Evolutionary conservation across 2,329 filamentous ascomycete species (phyloP).

Genomic region (Trichoderma asperellum): DNA sequence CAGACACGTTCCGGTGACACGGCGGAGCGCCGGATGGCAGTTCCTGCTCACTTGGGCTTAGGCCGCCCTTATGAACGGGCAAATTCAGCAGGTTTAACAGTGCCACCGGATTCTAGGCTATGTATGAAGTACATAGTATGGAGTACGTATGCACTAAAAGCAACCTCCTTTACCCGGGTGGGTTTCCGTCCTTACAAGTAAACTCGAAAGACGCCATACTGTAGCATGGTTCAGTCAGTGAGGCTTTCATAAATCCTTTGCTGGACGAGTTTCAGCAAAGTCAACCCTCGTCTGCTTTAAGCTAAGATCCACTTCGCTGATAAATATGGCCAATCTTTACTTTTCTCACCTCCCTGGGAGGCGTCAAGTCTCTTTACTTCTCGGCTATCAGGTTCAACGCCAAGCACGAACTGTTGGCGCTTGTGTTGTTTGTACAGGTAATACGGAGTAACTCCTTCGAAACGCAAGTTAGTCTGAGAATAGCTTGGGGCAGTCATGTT

Average conservation of each 20-base stretch:
- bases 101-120: conserved; percentile 20
- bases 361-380: neutral
- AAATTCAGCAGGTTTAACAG: conserved; percentile 21
- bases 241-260: conserved; percentile 4
- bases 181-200: neutral
- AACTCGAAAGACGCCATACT: conserved; percentile 15
- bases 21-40: conserved; percentile 27
- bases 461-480: neutral
- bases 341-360: neutral
- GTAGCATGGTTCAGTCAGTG: neutral
- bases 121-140: neutral
- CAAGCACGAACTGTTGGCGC: conserved; percentile 1
- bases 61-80: conserved; percentile 18
- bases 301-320: conserved; percentile 21
- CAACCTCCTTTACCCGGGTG: conserved; percentile 25
- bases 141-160: neutral
- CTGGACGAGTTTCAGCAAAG: conserved; percentile 4
- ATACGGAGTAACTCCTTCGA: neutral
- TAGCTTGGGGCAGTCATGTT: neutral
- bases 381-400: conserved; percentile 14
- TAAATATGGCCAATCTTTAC: conserved; percentile 15
- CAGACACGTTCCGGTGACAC: conserved; percentile 24
- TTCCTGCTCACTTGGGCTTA: conserved; percentile 27
- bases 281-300: conserved; percentile 6
- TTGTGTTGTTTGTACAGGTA: neutral